Conservation (phyloP, 2,329 filamentous ascomycete species). For the Aureobasidium sp. region DNA sequence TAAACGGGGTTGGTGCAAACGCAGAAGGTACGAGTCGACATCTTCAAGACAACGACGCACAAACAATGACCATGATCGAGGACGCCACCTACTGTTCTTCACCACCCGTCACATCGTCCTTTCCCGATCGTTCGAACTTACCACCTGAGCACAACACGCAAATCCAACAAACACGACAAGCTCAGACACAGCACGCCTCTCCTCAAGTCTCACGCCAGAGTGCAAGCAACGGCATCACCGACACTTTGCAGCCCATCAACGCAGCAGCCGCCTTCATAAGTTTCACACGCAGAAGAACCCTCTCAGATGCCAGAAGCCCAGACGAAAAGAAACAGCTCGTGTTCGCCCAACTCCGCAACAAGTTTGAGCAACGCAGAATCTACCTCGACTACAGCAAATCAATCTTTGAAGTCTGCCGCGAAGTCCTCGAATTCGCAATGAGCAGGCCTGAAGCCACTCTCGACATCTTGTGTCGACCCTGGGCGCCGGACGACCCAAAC, state of each 20-base stretch:
- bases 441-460: background rate
- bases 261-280: background rate
- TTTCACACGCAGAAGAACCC: background rate
- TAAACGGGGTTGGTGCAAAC: background rate
- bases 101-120: background rate
- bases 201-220: background rate
- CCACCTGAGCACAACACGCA: background rate
- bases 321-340: background rate
- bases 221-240: background rate
- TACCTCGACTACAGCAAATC: constrained; percentile 10
- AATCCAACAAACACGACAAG: background rate
- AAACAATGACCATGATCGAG: background rate
- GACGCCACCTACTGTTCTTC: background rate
- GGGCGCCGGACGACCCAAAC: constrained; percentile 2
- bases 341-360: background rate
- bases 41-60: background rate
- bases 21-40: background rate
- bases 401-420: constrained; percentile 12
- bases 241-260: background rate
- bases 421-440: constrained; percentile 11
- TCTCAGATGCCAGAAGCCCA: background rate
- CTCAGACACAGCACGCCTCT: background rate
- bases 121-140: background rate
- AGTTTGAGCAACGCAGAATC: background rate
- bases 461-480: constrained; percentile 12